Base-by-base conservation (phyloP, 2,329 filamentous ascomycete species). In the Fusarium sp. region DNA sequence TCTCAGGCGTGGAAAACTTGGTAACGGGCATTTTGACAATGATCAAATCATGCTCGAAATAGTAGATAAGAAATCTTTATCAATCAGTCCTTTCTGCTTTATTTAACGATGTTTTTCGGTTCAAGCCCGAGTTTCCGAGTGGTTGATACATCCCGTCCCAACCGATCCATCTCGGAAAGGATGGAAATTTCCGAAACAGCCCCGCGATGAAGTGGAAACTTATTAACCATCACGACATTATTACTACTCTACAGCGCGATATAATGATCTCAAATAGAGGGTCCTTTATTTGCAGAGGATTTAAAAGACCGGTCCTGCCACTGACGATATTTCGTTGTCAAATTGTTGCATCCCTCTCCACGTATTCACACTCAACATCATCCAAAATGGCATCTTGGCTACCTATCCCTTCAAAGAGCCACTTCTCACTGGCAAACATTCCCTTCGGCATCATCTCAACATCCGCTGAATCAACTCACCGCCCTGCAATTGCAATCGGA, bases 361-460 rank as follows among this genome's bases (percentile, higher is more conserved):
- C 14, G 2, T 26, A 28, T 18, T 33, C 24, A 11, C 5, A 13
- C 10, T 14, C 53, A 9, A 18, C 3, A 50, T n/a, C 20, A 0
- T 35, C 15, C 11, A 69, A 44, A 28, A 71, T 71, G 69, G 22
- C 69, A 5, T 71, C 69, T 30, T 71, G 69, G 69, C 18, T 71
- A 1, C 22, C 69, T 14, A 64, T 68, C 6, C 41, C 55, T 5
- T 15, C 55, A 0, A 67, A 68, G 6, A 68, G 65, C 22, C 65
- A 68, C 26, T 76, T 76, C 60, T 76, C 93, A 13, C 83, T 95
- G 59, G 89, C 91, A 72, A 95, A 95, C 79, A 91, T 96, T 60
- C 93, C 93, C 2, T 95, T 95, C 75, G 93, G 93, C 71, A 91
- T 95, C 82, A 93, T 96, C 76, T 91, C 90, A 33, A 92, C 91